phyloP scores from a whole-genome alignment of 139 green algal genomes.

The Zygnema circumcarinatum region DNA sequence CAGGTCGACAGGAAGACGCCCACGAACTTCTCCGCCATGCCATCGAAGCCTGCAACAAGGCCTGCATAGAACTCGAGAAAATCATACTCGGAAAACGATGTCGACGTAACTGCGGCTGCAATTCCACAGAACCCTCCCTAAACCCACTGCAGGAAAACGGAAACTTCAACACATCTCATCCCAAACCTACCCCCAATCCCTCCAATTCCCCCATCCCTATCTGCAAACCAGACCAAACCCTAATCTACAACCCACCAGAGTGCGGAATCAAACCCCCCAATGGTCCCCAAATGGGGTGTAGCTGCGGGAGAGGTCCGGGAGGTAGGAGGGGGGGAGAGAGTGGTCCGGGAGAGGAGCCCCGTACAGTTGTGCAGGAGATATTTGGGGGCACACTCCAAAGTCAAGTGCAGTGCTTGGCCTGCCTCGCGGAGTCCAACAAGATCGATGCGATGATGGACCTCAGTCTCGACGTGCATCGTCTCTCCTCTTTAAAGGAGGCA shows the following conservation, averaged over 20 bases:
- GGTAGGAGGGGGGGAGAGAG: neutral
- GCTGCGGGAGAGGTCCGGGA: neutral
- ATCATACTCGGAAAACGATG: neutral
- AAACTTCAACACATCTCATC: neutral
- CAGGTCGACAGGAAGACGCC: slow-evolving; percentile 71
- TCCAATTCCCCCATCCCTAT: too few species aligned
- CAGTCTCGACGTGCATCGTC: slow-evolving; percentile 78
- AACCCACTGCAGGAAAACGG: neutral
- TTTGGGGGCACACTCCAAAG: slow-evolving; percentile 57
- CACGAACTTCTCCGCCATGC: slow-evolving; percentile 73
- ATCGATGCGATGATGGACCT: slow-evolving; percentile 92
- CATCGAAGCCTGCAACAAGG: slow-evolving; percentile 62
- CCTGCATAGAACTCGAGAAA: slow-evolving; percentile 13
- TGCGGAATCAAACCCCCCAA: neutral
- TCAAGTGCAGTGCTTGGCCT: slow-evolving; percentile 84
- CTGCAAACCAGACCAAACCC: too few species aligned
- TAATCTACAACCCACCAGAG: neutral
- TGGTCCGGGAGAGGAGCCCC: slow-evolving; percentile 23
- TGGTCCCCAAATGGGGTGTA: neutral
- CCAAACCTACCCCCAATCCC: too few species aligned
- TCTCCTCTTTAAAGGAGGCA: slow-evolving; percentile 34
- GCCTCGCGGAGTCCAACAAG: slow-evolving; percentile 79
- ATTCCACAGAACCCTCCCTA: too few species aligned
- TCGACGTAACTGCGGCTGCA: neutral
- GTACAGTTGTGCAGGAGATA: slow-evolving; percentile 55